Conservation (phyloP, 192 early-diverging fungal species). For the Physocladia obscura region DNA sequence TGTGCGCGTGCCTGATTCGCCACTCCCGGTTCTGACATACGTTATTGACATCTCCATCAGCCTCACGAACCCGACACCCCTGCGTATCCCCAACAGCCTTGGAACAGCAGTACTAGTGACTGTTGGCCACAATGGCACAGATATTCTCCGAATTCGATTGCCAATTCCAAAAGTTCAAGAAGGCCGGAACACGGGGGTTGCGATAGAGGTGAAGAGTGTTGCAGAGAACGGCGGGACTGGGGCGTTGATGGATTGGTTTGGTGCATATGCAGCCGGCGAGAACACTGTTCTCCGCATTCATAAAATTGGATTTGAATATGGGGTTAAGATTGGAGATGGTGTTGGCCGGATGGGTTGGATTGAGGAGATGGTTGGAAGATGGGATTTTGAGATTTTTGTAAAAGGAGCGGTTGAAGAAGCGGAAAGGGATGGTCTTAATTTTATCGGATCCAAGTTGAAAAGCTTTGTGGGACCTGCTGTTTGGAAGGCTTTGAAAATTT, state of each 20-base stretch:
- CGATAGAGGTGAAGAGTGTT: constrained; percentile 9
- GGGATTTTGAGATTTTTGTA: constrained; percentile 15
- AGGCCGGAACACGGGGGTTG: constrained; percentile 4
- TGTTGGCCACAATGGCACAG: neutral
- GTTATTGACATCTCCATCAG: neutral
- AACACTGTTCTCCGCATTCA: constrained; percentile 1
- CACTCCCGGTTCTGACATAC: constrained; percentile 11
- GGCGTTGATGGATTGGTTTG: constrained; percentile 26
- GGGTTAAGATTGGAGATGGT: constrained; percentile 1
- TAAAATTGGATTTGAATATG: constrained; percentile 13
- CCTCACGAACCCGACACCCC: neutral
- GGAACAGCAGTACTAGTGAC: neutral
- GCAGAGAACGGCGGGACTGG: constrained; percentile 15
- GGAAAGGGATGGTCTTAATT: no score
- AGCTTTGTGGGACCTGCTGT: neutral
- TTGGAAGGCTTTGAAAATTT: neutral
- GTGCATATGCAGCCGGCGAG: constrained; percentile 10
- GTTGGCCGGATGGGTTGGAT: constrained; percentile 23
- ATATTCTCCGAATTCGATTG: neutral
- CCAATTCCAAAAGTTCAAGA: neutral
- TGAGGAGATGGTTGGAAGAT: constrained; percentile 5
- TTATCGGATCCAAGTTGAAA: neutral
- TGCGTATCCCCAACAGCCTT: neutral
- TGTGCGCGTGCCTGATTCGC: neutral
- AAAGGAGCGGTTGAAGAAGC: neutral